phyloP scores from a whole-genome alignment of 169 alveolate species.

The Besnoitia besnoiti region DNA sequence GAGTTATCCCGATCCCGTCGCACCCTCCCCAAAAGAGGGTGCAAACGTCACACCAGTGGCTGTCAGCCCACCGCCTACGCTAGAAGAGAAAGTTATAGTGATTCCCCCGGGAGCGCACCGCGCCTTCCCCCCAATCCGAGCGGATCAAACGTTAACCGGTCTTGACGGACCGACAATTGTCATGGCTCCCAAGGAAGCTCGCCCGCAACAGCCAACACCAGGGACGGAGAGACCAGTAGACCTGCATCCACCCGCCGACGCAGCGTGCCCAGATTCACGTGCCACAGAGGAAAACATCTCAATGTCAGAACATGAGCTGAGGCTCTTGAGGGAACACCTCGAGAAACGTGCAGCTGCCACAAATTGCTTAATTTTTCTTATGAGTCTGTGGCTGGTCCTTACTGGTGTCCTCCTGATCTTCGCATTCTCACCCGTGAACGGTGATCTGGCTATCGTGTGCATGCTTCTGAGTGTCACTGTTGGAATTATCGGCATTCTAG shows the following conservation, averaged over 20 bases:
- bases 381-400: background rate
- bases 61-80: background rate
- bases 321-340: background rate
- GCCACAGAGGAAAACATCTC: background rate
- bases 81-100: background rate
- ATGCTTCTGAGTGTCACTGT: background rate
- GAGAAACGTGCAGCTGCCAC: background rate
- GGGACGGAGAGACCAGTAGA: background rate
- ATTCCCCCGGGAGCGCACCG: background rate
- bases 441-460: background rate
- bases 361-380: background rate
- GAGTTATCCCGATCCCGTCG: too few species aligned
- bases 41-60: too few species aligned
- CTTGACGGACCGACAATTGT: background rate
- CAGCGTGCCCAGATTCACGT: background rate
- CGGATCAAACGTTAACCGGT: background rate
- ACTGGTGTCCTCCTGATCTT: background rate
- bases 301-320: background rate
- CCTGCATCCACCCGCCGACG: background rate
- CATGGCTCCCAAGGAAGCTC: background rate
- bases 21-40: too few species aligned
- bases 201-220: background rate
- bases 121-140: background rate
- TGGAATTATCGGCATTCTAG: background rate
- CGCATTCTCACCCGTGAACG: conserved; percentile 7